Conservation (phyloP, 352 stramenopile species). For the Aphanomyces stellatus region DNA sequence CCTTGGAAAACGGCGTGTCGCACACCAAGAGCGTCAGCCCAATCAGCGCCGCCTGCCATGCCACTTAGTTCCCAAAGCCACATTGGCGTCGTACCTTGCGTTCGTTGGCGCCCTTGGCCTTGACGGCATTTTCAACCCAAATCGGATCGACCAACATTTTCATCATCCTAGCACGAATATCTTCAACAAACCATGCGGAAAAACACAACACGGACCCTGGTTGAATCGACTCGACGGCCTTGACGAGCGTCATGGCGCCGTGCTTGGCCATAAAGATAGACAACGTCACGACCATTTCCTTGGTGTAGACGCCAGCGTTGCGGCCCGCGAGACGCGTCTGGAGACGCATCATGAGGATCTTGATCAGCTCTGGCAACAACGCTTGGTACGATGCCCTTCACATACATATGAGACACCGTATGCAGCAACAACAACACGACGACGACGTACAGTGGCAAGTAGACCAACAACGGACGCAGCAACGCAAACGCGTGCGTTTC, state of each 20-base stretch:
- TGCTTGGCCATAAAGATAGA: slow-evolving; percentile 85
- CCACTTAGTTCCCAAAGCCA: slow-evolving; percentile 28
- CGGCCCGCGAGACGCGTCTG: slow-evolving; percentile 85
- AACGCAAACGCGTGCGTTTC: slow-evolving; percentile 92
- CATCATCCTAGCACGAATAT: slow-evolving; percentile 58
- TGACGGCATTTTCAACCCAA: slow-evolving; percentile 77
- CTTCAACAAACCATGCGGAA: slow-evolving; percentile 22
- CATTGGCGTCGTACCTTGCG: slow-evolving; percentile 33
- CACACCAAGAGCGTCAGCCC: slow-evolving; percentile 64
- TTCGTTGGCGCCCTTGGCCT: slow-evolving; percentile 41
- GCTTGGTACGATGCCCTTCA: slow-evolving; percentile 43
- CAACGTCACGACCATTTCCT: slow-evolving; percentile 87
- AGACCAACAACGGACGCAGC: slow-evolving; percentile 83
- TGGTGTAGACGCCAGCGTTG: slow-evolving; percentile 72
- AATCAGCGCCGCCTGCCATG: slow-evolving; percentile 61
- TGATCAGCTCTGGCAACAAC: slow-evolving; percentile 88
- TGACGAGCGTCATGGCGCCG: slow-evolving; percentile 65
- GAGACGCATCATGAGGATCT: slow-evolving; percentile 92
- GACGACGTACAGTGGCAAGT: slow-evolving; percentile 59
- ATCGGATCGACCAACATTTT: slow-evolving; percentile 86
- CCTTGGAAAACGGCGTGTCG: slow-evolving; percentile 47
- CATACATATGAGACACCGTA: no score
- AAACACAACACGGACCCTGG: slow-evolving; percentile 57
- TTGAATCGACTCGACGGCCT: slow-evolving; percentile 81
- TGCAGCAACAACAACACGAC: background rate